phyloP scores from a whole-genome alignment of 1,284 basidiomycete species.

The Pseudozyma pruni region DNA sequence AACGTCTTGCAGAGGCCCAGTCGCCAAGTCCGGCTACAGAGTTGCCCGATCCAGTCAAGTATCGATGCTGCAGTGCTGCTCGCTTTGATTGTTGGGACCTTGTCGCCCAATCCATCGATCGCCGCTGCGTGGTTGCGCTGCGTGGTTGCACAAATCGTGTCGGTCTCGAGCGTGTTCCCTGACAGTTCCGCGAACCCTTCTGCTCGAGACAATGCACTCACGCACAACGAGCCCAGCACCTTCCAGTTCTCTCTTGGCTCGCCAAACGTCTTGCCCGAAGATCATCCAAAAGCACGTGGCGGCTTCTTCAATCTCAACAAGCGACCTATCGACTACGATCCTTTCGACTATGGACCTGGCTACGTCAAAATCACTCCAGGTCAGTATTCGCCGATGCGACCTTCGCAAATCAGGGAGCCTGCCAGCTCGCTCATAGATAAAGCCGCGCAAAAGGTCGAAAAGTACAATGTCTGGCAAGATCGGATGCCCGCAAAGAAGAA shows the following conservation, averaged over 20 bases:
- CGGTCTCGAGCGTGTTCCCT: too few relatives aligned
- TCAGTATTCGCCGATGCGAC: slow-evolving; percentile 9
- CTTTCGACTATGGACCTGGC: slow-evolving; percentile 23
- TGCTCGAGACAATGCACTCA: too few relatives aligned
- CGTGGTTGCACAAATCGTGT: too few relatives aligned
- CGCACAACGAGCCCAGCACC: too few relatives aligned
- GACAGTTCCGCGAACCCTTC: too few relatives aligned
- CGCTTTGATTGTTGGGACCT: too few relatives aligned
- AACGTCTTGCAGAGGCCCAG: too few relatives aligned
- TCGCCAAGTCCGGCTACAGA: too few relatives aligned
- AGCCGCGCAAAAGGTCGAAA: slow-evolving; percentile 14
- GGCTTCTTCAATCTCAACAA: slow-evolving; percentile 26
- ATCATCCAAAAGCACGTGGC: slow-evolving; percentile 16
- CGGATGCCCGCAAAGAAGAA: slow-evolving; percentile 26
- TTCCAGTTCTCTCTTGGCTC: slow-evolving; percentile 25
- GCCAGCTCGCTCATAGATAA: slow-evolving; percentile 6
- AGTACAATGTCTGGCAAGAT: slow-evolving; percentile 29
- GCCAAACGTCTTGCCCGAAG: slow-evolving; percentile 14
- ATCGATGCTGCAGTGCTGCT: too few relatives aligned
- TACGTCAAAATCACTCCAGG: slow-evolving; percentile 6
- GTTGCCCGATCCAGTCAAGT: too few relatives aligned
- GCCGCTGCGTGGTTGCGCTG: too few relatives aligned
- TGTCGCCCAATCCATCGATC: too few relatives aligned
- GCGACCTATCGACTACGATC: slow-evolving; percentile 25
- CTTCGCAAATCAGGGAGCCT: slow-evolving; percentile 10